A percentile compares a stretch with the other conserved stretches of the same genome.
These are phyloP conservation scores for Saccharomycopsis malanga DNA, from an alignment of 805 yeast species.

Conservation along the genomic window DNA sequence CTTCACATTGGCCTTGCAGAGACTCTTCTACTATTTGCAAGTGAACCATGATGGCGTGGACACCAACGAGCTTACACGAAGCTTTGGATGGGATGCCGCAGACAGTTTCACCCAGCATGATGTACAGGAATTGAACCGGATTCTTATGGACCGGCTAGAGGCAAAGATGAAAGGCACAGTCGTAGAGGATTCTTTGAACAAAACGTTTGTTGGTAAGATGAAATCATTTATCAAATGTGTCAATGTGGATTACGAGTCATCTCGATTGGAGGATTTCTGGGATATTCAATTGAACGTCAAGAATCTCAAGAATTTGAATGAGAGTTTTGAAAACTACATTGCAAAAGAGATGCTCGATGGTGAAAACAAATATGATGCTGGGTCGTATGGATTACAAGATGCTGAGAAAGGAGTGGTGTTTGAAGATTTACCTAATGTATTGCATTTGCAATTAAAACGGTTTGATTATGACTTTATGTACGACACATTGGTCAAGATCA, in stretches of 20 bases:
- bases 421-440: conserved; percentile 82
- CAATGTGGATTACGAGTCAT: conserved; percentile 86
- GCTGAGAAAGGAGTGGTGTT: conserved; percentile 95
- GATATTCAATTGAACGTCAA: conserved; percentile 94
- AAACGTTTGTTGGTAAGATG: conserved; percentile 94
- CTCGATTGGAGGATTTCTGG: conserved; percentile 94
- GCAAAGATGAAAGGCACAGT: conserved; percentile 82
- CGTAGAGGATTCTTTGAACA: conserved; percentile 67
- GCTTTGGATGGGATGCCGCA: conserved; percentile 95
- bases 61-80: conserved; percentile 77
- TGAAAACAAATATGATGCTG: conserved; percentile 93
- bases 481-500: conserved; percentile 82
- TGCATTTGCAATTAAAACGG: conserved; percentile 88
- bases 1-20: conserved; percentile 59
- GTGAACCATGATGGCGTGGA: conserved; percentile 71
- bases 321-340: conserved; percentile 79
- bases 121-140: conserved; percentile 92
- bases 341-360: conserved; percentile 87
- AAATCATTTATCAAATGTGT: conserved; percentile 89
- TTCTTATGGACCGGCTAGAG: conserved; percentile 90
- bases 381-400: conserved; percentile 63
- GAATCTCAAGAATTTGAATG: conserved; percentile 61
- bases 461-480: conserved; percentile 90
- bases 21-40: conserved; percentile 75
- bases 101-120: conserved; percentile 98